Percentiles rank a stretch among this genome's conserved stretches.
These are phyloP conservation scores for Urostyla sp. DNA, from an alignment of 73 alveolate species.

Conservation along the genomic window DNA sequence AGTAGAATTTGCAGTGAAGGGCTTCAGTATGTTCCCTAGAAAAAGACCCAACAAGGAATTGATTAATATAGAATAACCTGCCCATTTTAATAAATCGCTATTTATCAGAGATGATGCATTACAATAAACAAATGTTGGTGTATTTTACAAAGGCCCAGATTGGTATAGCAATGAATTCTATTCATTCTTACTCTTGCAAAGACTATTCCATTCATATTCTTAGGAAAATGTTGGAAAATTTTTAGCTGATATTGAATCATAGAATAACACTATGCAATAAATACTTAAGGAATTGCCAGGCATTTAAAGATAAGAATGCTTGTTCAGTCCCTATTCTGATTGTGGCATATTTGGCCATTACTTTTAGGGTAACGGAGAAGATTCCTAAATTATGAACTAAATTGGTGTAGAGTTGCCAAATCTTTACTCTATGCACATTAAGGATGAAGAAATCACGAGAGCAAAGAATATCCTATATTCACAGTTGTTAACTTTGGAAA, in stretches of 20 bases:
- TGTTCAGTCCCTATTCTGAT: conserved; percentile 87
- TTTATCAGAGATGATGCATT: conserved; percentile 79
- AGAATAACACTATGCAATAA: conserved; percentile 51
- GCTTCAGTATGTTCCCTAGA: conserved; percentile 72
- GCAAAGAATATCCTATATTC: conserved; percentile 82
- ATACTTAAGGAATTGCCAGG: conserved; percentile 58
- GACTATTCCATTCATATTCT: conserved; percentile 81
- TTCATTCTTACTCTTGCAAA: conserved; percentile 84
- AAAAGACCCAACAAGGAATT: conserved; percentile 1
- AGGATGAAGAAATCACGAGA: conserved; percentile 81
- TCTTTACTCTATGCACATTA: conserved; percentile 53
- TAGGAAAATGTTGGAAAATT: conserved; percentile 50
- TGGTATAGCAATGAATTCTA: conserved; percentile 89
- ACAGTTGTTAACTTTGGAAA: conserved; percentile 75
- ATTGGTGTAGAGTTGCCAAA: conserved; percentile 58
- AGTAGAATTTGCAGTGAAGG: conserved; percentile 78
- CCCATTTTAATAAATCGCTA: conserved; percentile 47
- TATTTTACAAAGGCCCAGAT: conserved; percentile 87
- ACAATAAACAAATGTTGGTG: conserved; percentile 79
- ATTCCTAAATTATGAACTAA: conserved; percentile 58
- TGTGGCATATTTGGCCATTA: conserved; percentile 91
- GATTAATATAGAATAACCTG: conserved; percentile 64
- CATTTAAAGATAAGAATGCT: conserved; percentile 69
- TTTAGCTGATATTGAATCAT: conserved; percentile 34
- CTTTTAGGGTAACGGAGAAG: conserved; percentile 71